A percentile compares a stretch with the other conserved stretches of the same genome.
phyloP scores from a whole-genome alignment of 495 filamentous ascomycete genomes.

The Corynascus novoguineensis region DNA sequence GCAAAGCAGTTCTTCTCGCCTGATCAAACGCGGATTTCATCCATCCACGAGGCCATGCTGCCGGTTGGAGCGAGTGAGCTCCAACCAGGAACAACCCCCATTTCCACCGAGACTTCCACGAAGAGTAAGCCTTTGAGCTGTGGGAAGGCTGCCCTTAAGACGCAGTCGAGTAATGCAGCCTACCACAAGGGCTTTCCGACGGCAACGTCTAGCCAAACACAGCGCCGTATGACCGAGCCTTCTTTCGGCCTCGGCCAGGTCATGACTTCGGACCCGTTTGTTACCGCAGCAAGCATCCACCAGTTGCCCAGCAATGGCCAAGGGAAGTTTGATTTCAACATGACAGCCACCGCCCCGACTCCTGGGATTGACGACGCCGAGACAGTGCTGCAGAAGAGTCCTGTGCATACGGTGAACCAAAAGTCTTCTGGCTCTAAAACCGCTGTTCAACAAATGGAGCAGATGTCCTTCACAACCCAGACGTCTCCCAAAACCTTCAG shows the following conservation, averaged over 20 bases:
- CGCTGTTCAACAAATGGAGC: neutral
- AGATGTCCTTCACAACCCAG: neutral
- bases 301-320: neutral
- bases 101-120: neutral
- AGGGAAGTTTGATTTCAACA: neutral
- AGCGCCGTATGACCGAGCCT: neutral
- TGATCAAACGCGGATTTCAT: conserved; percentile 6
- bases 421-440: neutral
- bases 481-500: neutral
- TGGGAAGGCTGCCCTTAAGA: neutral
- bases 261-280: conserved; percentile 5
- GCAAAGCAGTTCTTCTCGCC: conserved; percentile 3
- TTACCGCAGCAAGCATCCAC: neutral
- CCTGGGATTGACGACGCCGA: neutral
- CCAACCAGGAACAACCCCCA: neutral
- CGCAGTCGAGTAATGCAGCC: neutral
- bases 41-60: conserved; percentile 1
- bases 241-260: conserved; percentile 6
- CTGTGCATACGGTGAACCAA: neutral
- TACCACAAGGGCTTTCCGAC: neutral
- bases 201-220: neutral
- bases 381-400: neutral
- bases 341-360: neutral
- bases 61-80: neutral
- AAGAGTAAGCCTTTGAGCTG: neutral